Base-by-base conservation (phyloP, 257 asterid genomes). In the Pogostemon cablin region DNA sequence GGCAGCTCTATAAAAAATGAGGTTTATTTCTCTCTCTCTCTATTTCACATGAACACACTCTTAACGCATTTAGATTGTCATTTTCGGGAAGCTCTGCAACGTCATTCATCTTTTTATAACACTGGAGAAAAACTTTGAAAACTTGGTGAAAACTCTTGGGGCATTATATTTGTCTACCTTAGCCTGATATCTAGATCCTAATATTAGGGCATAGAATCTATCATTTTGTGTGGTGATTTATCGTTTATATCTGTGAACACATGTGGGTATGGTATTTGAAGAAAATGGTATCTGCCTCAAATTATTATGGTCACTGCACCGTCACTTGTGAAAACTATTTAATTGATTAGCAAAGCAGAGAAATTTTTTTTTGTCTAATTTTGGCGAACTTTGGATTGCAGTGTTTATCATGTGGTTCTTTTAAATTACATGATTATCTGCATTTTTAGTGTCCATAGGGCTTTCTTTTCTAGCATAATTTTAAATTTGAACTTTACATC, bases 1-100 rank as follows among this genome's bases (percentile, higher is more conserved):
- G 89, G 86, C 78, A 77, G 68, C 78, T 77, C 91, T 74, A 12
- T 76, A 38, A 86, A 88, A 71, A 81, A 73, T 68, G 95, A 90
- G 95, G 96, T 90, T 74, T 20, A 37, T 34, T 46, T 46, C 0
- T 4, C 25, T 72, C 12, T 32, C 61, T 52, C 61, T 34, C 39
- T 9, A 6, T 35, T 6, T 42, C 59, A 2, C 10, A 53, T 10
- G 17, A 5, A 15, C 38, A 17, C 37, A 54, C 38, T 25, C 32
- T 25, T 25, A 20, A 17, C 25, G 10, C 53, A 37, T 79, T 61
- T 67, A 37, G 48, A 68, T 68, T 39, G 10, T 52, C 46, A 54
- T 71, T 62, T 70, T 48, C 42, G 60, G 46, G 25, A 69, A 54
- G 67, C 32, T 55, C 71, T 56, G 25, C 57, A 7, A 70, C 67